Evolutionary conservation across 441 rosid genomes (phyloP), one percentile per base, ranked within the genome.

Genomic region (Kokia cookei): DNA sequence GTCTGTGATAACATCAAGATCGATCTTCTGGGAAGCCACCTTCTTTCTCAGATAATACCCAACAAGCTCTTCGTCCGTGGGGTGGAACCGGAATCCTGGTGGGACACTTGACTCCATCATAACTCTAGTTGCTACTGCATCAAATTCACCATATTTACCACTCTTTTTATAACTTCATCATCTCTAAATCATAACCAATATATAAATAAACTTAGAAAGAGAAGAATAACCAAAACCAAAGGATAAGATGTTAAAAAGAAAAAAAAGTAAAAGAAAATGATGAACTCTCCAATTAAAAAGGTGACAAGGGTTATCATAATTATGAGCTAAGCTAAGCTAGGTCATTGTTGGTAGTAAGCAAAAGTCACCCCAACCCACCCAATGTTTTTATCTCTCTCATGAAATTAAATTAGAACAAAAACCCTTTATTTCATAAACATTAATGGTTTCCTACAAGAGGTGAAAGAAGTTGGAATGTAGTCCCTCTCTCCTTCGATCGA

Each of bases 61-160:
- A 10, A 94, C 97, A 35, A 94, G 96, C 78, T 94, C 98, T 73
- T 92, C 98, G 35, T 94, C 98, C 0, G 97, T 92, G 0, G 98
- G 98, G 79, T 94, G 97, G 83, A 94, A 92, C 75, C 98, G 86
- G 82, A 94, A 94, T 50, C 98, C 98, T 22, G 98, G 98, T 62
- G 98, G 98, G 76, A 94, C 90, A 77, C 89, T 82, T 4, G 89
- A 89, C 69, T 89, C 97, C 89, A 88, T 87, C 76, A 79, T 74
- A 79, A 29, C 79, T 17, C 11, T 27, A 72, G 48, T 12, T 15
- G 68, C 7, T 69, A 77, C 86, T 86, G 87, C 87, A 83, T 82
- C 79, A 82, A 84, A 75, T 88, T 84, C 85, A 81, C 63, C 81
- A 81, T 71, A 45, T 17, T 5, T 50, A 47, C 35, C 48, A 45